Evolutionary conservation across 108 stramenopile species (phyloP).

Genomic region (Cyclotella sp.): DNA sequence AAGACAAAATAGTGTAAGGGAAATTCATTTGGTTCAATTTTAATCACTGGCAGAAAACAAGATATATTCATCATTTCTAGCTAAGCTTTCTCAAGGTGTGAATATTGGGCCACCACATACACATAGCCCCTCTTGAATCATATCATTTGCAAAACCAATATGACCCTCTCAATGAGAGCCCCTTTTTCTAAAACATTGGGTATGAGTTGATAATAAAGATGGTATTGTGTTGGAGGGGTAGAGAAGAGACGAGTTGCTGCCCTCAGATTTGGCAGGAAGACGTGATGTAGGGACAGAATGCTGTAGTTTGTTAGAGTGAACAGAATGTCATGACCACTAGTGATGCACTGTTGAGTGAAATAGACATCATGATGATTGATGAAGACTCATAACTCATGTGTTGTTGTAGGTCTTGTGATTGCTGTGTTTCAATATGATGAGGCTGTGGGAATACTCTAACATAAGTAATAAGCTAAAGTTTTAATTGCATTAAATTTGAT

Average conservation of each 20-base stretch:
- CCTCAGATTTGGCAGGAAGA: background rate
- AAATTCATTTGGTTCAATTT: background rate
- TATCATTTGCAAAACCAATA: conserved; percentile 69
- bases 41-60: background rate
- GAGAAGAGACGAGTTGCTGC: conserved; percentile 33
- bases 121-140: conserved; percentile 70
- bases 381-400: too few relatives aligned
- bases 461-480: too few relatives aligned
- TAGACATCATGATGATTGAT: conserved; percentile 8
- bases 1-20: background rate
- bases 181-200: conserved; percentile 88
- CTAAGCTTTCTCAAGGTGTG: conserved; percentile 56
- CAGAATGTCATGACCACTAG: conserved; percentile 1
- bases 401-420: too few relatives aligned
- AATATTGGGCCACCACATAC: conserved; percentile 74
- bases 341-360: conserved; percentile 20
- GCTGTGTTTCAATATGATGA: too few relatives aligned
- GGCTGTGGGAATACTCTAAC: too few relatives aligned
- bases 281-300: background rate
- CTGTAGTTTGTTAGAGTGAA: background rate
- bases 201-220: conserved; percentile 77
- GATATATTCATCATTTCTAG: conserved; percentile 50
- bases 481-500: too few relatives aligned
- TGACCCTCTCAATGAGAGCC: conserved; percentile 83
- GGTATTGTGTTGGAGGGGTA: conserved; percentile 41